phyloP scores from a whole-genome alignment of 2,329 filamentous ascomycete genomes.

The Ambrosiella beaveri region DNA sequence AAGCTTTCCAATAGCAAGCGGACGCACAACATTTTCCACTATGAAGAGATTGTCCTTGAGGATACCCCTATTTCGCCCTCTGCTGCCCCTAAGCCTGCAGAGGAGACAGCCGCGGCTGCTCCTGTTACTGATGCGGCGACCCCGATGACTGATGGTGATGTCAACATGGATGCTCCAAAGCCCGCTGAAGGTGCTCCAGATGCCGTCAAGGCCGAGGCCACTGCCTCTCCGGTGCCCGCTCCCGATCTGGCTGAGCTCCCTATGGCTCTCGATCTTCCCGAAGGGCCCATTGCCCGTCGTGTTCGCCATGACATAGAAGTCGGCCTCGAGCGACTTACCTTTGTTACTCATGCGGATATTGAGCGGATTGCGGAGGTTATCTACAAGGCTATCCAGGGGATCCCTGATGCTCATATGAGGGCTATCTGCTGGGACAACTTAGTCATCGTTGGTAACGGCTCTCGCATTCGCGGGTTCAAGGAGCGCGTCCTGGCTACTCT shows the following conservation, averaged over 20 bases:
- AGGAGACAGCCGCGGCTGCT: neutral
- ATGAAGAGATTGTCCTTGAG: slow-evolving; percentile 48
- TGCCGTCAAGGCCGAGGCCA: neutral
- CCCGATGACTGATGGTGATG: neutral
- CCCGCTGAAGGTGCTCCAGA: neutral
- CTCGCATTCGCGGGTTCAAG: slow-evolving; percentile 57
- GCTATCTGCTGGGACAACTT: slow-evolving; percentile 82
- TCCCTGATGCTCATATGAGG: slow-evolving; percentile 71
- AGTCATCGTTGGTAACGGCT: slow-evolving; percentile 81
- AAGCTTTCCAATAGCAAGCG: slow-evolving; percentile 58
- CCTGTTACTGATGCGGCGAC: neutral
- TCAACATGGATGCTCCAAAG: slow-evolving; percentile 3
- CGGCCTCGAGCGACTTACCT: slow-evolving; percentile 56
- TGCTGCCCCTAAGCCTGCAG: neutral
- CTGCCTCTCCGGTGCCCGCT: slow-evolving; percentile 5
- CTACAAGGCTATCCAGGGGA: slow-evolving; percentile 64
- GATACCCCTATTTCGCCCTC: slow-evolving; percentile 19
- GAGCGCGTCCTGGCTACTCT: slow-evolving; percentile 74
- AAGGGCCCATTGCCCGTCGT: slow-evolving; percentile 30
- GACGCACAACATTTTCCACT: slow-evolving; percentile 52
- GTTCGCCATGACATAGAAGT: slow-evolving; percentile 55
- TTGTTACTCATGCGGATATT: slow-evolving; percentile 52
- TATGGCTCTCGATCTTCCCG: slow-evolving; percentile 15
- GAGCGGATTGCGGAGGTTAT: slow-evolving; percentile 72
- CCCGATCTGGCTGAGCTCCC: slow-evolving; percentile 13